Base-by-base conservation (phyloP, 495 filamentous ascomycete genomes). In the Melanomma pulvis-pyrius region DNA sequence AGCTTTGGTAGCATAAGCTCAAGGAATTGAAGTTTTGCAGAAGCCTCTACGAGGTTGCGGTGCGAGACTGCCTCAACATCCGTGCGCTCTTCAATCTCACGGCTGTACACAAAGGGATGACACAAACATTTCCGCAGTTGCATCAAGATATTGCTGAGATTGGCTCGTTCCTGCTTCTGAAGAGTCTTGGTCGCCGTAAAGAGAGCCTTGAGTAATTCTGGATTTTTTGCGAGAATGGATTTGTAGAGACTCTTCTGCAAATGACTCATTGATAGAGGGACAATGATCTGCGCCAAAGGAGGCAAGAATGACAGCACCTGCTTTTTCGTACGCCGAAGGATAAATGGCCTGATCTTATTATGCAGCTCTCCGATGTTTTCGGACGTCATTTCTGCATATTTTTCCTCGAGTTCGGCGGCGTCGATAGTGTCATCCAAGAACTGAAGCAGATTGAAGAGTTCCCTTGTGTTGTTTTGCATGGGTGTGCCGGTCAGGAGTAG, bases 201-300 rank as follows among this genome's bases (percentile, higher is more conserved):
- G 26, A 99, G 91, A 0, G 93, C 86, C 60, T 88, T 87, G 71
- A 98, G 92, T n/a, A 98, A 82, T 19, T 91, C 83, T 0, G 92
- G 88, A 68, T 96, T 97, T 71, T 93, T 91, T 7, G 90, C 84
- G 55, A 98, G 82, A 61, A 98, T 97, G 0, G 90, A 94, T 70
- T 92, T 96, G 80, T 93, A 98, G 0, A 99, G 82, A 73, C 90
- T 94, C 78, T 96, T 93, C 73, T 98, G 96, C 8, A 99, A 79
- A 30, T 92, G 79, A 6, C 89, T 90, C 93, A 98, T 96, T 13
- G 90, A 90, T 7, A 98, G 87, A 0, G 96, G 96, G 1, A 99
- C 78, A 67, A 98, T 98, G 59, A 98, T 90, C 73, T 98, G 93
- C 0, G 89, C 90, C 86, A 98, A 90, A 0, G 93, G 87, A 1